Evolutionary conservation across 768 basidiomycete genomes (phyloP), one percentile per base, ranked within the genome.

Genomic region (Phanerochaete carnosa): DNA sequence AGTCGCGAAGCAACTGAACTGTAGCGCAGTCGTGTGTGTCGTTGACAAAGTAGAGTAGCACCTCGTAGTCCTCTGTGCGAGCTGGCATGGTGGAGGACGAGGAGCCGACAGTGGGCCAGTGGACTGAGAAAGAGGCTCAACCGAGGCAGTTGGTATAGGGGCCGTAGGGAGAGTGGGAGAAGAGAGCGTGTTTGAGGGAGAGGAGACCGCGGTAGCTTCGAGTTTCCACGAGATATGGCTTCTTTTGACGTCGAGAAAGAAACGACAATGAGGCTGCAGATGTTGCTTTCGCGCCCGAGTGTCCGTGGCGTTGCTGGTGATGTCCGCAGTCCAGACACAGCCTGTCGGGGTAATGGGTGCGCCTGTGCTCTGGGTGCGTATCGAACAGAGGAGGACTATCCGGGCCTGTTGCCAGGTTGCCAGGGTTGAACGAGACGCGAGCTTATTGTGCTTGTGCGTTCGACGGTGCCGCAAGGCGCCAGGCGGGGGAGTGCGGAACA

Each of bases 1-100:
- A 89, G 72, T 89, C 83, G 35, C 81, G 79, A 61, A 86, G 73
- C 30, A 87, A 78, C 69, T 89, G 87, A 37, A 89, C 75, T 45
- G 87, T 83, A 61, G 85, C 81, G 57, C 76, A 80, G 68, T 86
- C 84, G 65, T 77, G 81, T 16, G 85, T 87, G 66, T 89, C 88
- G 71, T 89, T 90, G 53, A 81, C 82, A 70, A 90, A 80, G 69
- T 86, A 84, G 70, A 89, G 82, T 57, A 83, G 77, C 69, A 89
- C 80, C 67, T 88, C 87, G 74, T 86, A 88, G 61, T 68, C 70
- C 71, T 86, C 80, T 15, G 83, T 76, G 65, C 78, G 74, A 29
- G 79, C 80, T 61, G 88, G 88, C 88, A 89, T 89, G 65, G 47
- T 58, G 47, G 57, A 55, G 59, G 65, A 61, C 53, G 60, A 64